A percentile compares a stretch with the other conserved stretches of the same genome.
Conservation (phyloP, 2,329 filamentous ascomycete genomes). For the Trichoderma lentiforme region DNA sequence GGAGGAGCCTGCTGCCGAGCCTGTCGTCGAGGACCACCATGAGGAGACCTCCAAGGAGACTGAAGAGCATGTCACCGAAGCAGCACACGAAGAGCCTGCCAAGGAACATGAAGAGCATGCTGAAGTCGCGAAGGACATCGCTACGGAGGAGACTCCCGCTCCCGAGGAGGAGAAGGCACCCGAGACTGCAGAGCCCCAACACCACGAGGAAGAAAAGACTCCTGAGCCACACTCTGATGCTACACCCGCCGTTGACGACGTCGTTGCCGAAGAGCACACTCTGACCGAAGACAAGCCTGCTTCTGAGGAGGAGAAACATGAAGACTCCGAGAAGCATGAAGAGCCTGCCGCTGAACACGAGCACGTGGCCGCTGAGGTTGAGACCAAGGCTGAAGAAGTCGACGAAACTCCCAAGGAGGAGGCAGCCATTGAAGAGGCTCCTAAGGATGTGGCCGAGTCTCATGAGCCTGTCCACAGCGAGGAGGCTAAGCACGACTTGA, state of each 20-base stretch:
- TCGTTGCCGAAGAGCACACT: background rate
- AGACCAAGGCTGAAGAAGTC: background rate
- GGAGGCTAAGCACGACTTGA: background rate
- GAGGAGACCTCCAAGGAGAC: slow-evolving; percentile 15
- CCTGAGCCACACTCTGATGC: background rate
- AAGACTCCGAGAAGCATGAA: slow-evolving; percentile 1
- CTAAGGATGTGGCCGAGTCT: slow-evolving; percentile 9
- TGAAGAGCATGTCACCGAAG: slow-evolving; percentile 6
- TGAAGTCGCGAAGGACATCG: background rate
- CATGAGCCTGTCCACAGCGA: slow-evolving; percentile 1
- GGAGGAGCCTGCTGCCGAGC: slow-evolving; percentile 12
- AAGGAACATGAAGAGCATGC: background rate
- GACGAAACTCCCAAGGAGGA: slow-evolving; percentile 6
- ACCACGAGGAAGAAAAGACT: background rate
- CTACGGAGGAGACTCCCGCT: background rate
- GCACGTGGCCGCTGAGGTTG: background rate
- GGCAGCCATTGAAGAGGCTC: background rate
- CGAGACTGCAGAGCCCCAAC: slow-evolving; percentile 2
- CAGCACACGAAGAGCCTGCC: background rate
- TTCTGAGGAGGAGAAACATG: background rate
- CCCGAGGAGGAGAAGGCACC: background rate
- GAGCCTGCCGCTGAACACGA: background rate
- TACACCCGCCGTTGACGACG: background rate
- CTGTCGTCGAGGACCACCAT: background rate
- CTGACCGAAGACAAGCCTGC: background rate